Base-by-base conservation (phyloP, 1,284 basidiomycete species). In the Rhodotorula sp. region DNA sequence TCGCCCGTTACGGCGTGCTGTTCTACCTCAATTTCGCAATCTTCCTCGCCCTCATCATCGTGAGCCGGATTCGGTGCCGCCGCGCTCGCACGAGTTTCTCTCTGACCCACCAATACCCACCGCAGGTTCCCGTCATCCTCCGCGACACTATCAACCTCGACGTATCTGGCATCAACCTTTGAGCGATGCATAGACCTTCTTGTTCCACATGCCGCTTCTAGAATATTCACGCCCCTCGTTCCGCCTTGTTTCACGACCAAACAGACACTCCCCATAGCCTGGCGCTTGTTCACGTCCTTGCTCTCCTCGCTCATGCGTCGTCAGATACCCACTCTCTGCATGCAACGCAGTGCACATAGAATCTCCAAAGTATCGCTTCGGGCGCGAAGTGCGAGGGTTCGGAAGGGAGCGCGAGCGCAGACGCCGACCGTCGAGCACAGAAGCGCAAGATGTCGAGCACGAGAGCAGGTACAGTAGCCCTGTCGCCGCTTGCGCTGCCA, bases 11-110 rank as follows among this genome's bases (percentile, higher is more conserved):
- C 82, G 82, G 91, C 51, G 74, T 94, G 67, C 84, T 97, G 53
- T 99, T 96, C 83, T 78, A 92, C 58, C 73, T 88, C 68, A 85
- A 89, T 72, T 86, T 94, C 75, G 86, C 86, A 67, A 79, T 89
- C 74, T 93, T 97, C 79, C 85, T 88, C 57, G 89, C 88, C 45
- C 85, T 97, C 56, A 81, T 82, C 72, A 75, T 79, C 46, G 70
- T 82, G 63, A 80, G 79, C 49, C 53, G 12, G 12, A 42, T 30
- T 18, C 45, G 24, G 37, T 45, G 15, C n/a, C 45, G 37, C 37
- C 37, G 37, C 37, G 37, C 22, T 49, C 37, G 15, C 12, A 15
- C 18, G n/a, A 26, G 12, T 18, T 20, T 7, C 45, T 12, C 5
- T 12, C 59, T 60, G 22, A 29, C 29, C 29, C 26, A 3, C 4